Base-by-base conservation (phyloP, 768 basidiomycete species). In the Agrocybe praecox region DNA sequence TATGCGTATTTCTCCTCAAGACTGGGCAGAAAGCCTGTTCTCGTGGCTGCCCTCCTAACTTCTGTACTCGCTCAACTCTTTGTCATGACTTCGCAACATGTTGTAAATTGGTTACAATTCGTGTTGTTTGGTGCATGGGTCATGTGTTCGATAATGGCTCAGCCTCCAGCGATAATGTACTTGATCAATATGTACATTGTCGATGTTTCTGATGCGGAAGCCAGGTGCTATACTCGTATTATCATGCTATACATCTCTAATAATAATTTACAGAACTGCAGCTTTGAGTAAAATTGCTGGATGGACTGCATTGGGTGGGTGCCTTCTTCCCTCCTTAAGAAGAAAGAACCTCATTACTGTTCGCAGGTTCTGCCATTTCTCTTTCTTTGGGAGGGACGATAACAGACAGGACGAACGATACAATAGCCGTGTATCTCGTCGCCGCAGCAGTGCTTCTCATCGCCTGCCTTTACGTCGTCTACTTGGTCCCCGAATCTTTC, bases 401-500 rank as follows among this genome's bases (percentile, higher is more conserved):
- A 18, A 56, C 55, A 10, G 17, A 24, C 18, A 36, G 44, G 23
- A 32, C 49, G 6, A 29, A 51, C 2, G 23, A 46, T 34, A 45
- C 45, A 19, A 50, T 33, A 7, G 29, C 43, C 6, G 49, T 56
- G 6, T 56, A 51, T 26, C 12, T 56, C 19, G 24, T 51, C 12
- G 42, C 49, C 2, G 34, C 46, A 23, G 18, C 32, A 6, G 18
- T 51, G 9, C 49, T 51, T 2, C 19, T 24, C 2, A 6, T 19
- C 7, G 19, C 42, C 2, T 56, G 49, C 10, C 17, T 56, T 10
- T 51, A 56, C 42, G 50, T 51, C 43, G 9, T 32, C n/a, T 9
- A 24, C 44, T 24, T 51, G 19, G 24, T 56, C 9, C 55, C 55
- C 15, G 55, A 56, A 46, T 56, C 55, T 12, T 56, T 56, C 43